Evolutionary conservation across 352 stramenopile species (phyloP).

Genomic region (Blastocystis sp.): DNA sequence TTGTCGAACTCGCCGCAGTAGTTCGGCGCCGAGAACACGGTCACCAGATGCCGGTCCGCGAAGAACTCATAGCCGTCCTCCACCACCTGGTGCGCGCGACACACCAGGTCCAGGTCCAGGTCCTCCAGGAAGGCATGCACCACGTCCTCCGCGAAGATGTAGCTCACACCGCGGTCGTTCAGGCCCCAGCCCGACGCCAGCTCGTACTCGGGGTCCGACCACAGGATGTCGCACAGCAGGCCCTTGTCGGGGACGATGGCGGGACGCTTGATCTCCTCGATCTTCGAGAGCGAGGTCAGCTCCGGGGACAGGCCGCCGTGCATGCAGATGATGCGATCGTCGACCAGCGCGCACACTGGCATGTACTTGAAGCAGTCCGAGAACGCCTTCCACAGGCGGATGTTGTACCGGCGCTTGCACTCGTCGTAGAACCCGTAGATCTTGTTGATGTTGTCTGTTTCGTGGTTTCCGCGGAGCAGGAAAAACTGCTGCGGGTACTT

Average conservation of each 20-base stretch:
- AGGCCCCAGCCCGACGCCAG: constrained; percentile 86
- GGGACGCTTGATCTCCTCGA: constrained; percentile 82
- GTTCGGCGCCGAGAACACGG: constrained; percentile 98
- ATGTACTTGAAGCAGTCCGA: constrained; percentile 97
- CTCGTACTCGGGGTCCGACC: constrained; percentile 82
- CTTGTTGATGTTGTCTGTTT: constrained; percentile 94
- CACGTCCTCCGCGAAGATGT: constrained; percentile 96
- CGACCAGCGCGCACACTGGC: constrained; percentile 88
- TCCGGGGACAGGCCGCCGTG: constrained; percentile 87
- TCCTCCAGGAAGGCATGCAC: constrained; percentile 91
- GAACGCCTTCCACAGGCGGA: constrained; percentile 89
- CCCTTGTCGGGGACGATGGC: constrained; percentile 79
- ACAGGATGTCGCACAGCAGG: constrained; percentile 81
- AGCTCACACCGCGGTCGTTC: constrained; percentile 93
- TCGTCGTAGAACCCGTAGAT: constrained; percentile 99
- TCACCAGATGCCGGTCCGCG: constrained; percentile 93
- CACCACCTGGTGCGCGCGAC: constrained; percentile 94
- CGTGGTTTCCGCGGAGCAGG: constrained; percentile 94
- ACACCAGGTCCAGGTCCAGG: constrained; percentile 95
- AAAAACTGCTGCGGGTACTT: constrained; percentile 96
- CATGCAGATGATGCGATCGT: constrained; percentile 97
- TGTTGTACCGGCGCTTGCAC: constrained; percentile 86
- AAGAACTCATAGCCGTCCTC: constrained; percentile 99
- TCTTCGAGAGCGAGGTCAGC: constrained; percentile 94
- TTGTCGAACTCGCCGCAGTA: constrained; percentile 99